Evolutionary conservation across 139 green algal genomes (phyloP).

Genomic region (Chlorella sp.): DNA sequence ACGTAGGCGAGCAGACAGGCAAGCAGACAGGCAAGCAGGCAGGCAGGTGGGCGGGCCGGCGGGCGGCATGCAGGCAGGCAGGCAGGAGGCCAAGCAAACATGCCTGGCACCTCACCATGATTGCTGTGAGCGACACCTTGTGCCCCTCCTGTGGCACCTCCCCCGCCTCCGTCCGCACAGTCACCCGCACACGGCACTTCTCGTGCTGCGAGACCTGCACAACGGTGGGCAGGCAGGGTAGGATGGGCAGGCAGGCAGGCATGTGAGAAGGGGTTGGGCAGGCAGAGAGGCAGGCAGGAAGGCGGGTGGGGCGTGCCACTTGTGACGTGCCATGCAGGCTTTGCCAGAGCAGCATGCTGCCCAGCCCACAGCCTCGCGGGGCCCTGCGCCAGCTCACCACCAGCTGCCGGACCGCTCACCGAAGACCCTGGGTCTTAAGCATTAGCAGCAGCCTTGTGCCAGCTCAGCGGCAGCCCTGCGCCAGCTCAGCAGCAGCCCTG

Average conservation of each 20-base stretch:
- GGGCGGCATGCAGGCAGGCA: background rate
- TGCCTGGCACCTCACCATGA: background rate
- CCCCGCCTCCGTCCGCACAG: background rate
- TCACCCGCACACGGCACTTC: constrained; percentile 4
- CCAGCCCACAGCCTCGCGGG: background rate
- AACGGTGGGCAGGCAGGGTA: background rate
- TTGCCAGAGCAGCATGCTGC: background rate
- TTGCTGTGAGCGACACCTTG: constrained; percentile 10
- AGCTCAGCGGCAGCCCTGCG: too few relatives aligned
- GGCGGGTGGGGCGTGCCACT: background rate
- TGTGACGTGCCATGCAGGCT: background rate
- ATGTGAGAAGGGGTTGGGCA: background rate
- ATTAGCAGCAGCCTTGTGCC: too few relatives aligned
- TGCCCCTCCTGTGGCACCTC: constrained; percentile 2
- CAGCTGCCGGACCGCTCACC: too few relatives aligned
- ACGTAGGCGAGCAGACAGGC: too few relatives aligned
- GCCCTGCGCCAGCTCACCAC: too few relatives aligned
- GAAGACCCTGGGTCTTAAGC: too few relatives aligned
- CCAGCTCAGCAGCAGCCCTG: too few relatives aligned
- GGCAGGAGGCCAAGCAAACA: background rate
- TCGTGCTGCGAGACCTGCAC: constrained; percentile 1
- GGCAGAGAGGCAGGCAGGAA: background rate
- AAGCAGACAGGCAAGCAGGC: too few relatives aligned
- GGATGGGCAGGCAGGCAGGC: background rate
- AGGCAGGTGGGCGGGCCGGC: background rate